Evolutionary conservation across 2,329 filamentous ascomycete genomes (phyloP).

Genomic region (Pleurostoma richardsiae): DNA sequence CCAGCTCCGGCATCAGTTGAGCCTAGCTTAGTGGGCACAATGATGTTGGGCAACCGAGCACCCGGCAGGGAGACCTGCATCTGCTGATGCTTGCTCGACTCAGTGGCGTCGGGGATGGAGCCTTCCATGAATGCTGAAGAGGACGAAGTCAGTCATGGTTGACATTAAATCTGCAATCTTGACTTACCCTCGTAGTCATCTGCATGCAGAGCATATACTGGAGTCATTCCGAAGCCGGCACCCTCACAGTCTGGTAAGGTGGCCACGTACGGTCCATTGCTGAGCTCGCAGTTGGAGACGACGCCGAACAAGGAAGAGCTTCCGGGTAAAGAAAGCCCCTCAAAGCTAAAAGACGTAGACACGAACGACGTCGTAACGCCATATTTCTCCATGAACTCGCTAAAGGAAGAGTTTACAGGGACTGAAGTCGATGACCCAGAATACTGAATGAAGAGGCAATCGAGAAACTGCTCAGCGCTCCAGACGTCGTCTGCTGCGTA

Average conservation of each 20-base stretch:
- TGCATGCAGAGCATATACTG: neutral
- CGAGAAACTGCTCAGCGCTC: neutral
- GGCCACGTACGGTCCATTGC: neutral
- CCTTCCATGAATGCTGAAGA: neutral
- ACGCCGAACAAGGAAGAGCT: neutral
- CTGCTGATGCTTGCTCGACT: neutral
- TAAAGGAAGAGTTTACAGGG: neutral
- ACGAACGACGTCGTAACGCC: neutral
- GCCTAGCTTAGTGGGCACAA: neutral
- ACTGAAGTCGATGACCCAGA: neutral
- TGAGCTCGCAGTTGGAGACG: neutral
- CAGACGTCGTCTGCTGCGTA: neutral
- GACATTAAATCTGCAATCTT: neutral
- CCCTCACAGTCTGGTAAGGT: neutral
- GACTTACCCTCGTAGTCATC: neutral
- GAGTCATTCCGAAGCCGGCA: neutral
- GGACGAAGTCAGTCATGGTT: neutral
- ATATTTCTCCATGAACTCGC: neutral
- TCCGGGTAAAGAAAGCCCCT: neutral
- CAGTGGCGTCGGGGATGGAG: neutral
- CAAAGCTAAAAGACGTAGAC: neutral
- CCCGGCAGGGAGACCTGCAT: neutral
- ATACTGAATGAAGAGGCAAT: neutral
- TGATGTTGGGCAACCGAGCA: neutral
- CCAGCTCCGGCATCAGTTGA: neutral